Evolutionary conservation across 1,284 basidiomycete genomes (phyloP).

Genomic region (Sporisorium sorghi): DNA sequence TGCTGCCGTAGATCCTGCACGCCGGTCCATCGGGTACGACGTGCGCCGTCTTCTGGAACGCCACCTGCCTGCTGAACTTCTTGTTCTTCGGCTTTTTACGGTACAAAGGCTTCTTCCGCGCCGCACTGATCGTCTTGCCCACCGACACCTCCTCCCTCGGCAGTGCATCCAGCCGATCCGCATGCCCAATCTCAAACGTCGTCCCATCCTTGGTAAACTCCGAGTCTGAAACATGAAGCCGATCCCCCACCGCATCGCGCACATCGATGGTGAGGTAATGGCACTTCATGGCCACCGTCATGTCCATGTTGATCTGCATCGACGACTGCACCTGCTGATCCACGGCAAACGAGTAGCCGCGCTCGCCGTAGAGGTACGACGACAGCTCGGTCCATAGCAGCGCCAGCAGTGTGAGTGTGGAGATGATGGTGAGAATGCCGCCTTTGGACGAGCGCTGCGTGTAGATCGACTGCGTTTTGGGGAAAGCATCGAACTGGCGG

Average conservation of each 20-base stretch:
- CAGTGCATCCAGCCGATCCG: slow-evolving; percentile 75
- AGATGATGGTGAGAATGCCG: slow-evolving; percentile 86
- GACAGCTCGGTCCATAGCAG: slow-evolving; percentile 86
- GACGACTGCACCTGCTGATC: slow-evolving; percentile 52
- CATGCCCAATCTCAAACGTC: slow-evolving; percentile 84
- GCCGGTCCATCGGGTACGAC: slow-evolving; percentile 72
- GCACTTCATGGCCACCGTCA: slow-evolving; percentile 66
- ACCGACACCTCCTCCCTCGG: slow-evolving; percentile 60
- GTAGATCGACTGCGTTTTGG: slow-evolving; percentile 81
- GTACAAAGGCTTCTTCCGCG: slow-evolving; percentile 40
- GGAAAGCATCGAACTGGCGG: slow-evolving; percentile 68
- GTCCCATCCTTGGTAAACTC: slow-evolving; percentile 82
- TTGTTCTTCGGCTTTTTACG: slow-evolving; percentile 41
- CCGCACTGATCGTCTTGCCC: slow-evolving; percentile 49
- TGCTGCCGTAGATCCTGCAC: slow-evolving; percentile 85
- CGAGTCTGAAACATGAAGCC: slow-evolving; percentile 81
- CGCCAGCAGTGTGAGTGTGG: slow-evolving; percentile 78
- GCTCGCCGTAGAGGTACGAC: slow-evolving; percentile 91
- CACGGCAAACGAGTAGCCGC: slow-evolving; percentile 68
- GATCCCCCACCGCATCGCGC: slow-evolving; percentile 89
- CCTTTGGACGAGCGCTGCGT: slow-evolving; percentile 85
- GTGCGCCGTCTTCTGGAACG: slow-evolving; percentile 66
- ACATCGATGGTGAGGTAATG: slow-evolving; percentile 82
- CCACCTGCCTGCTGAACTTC: slow-evolving; percentile 73
- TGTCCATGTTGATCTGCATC: slow-evolving; percentile 68